Percentiles rank a stretch among this genome's conserved stretches.
phyloP scores from a whole-genome alignment of 1,284 basidiomycete species.

The Sparassis latifolia region DNA sequence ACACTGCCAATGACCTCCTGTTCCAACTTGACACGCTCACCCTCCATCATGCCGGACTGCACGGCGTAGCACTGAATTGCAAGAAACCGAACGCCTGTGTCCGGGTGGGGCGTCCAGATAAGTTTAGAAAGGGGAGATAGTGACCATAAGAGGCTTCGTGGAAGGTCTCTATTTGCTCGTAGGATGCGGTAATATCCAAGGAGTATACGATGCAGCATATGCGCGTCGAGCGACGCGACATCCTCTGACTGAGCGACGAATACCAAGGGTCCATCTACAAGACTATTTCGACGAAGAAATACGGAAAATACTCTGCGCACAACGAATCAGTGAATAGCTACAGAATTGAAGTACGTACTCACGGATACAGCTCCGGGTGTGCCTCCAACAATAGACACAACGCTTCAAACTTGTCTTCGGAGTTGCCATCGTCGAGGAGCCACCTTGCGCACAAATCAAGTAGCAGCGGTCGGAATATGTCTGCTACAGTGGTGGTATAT shows the following conservation, averaged over 20 bases:
- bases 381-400: constrained; percentile 57
- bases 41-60: constrained; percentile 74
- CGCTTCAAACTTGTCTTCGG: constrained; percentile 51
- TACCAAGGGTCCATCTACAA: constrained; percentile 50
- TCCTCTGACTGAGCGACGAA: constrained; percentile 30
- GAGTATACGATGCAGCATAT: constrained; percentile 58
- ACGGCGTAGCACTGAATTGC: constrained; percentile 74
- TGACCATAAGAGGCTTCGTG: constrained; percentile 60
- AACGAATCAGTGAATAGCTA: constrained; percentile 5
- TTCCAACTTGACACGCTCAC: constrained; percentile 62
- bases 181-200: constrained; percentile 80
- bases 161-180: constrained; percentile 63
- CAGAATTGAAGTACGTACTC: constrained; percentile 25
- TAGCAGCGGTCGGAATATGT: constrained; percentile 59
- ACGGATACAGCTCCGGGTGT: constrained; percentile 76
- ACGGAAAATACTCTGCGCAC: constrained; percentile 41
- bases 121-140: constrained; percentile 50
- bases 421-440: constrained; percentile 43
- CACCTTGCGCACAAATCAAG: constrained; percentile 68
- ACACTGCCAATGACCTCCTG: constrained; percentile 50
- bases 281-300: constrained; percentile 39
- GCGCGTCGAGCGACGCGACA: constrained; percentile 29
- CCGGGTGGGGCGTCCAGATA: constrained; percentile 50
- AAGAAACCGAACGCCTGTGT: constrained; percentile 60
- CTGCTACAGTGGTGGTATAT: constrained; percentile 51